Evolutionary conservation across 2,329 filamentous ascomycete species (phyloP).

Genomic region (Bipolaris zeicola): DNA sequence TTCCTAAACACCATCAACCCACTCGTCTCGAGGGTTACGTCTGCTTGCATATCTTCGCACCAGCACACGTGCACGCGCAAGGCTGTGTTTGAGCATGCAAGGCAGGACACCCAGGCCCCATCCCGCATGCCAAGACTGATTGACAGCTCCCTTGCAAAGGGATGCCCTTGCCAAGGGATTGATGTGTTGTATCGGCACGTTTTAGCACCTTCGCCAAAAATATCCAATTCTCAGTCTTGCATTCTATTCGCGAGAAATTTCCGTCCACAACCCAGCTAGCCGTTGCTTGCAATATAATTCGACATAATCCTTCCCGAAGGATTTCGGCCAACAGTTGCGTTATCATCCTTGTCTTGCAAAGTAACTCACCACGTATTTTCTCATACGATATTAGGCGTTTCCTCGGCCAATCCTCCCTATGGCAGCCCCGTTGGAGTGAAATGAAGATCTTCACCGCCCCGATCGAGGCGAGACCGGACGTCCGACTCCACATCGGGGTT

Average conservation of each 20-base stretch:
- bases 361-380: too few relatives aligned
- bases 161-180: neutral
- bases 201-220: neutral
- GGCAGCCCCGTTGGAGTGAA: neutral
- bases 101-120: neutral
- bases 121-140: neutral
- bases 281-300: neutral
- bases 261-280: neutral
- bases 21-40: neutral
- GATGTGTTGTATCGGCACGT: neutral
- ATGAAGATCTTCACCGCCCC: constrained; percentile 3
- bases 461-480: neutral
- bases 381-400: neutral
- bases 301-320: neutral
- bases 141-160: neutral
- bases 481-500: neutral
- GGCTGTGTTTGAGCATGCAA: neutral
- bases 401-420: neutral
- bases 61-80: neutral
- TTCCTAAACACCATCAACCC: too few relatives aligned
- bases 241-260: neutral
- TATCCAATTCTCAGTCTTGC: neutral
- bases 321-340: neutral
- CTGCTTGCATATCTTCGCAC: neutral
- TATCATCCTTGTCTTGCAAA: neutral